phyloP scores from a whole-genome alignment of 140 eudicot genomes.

The Oenanthe javanica region DNA sequence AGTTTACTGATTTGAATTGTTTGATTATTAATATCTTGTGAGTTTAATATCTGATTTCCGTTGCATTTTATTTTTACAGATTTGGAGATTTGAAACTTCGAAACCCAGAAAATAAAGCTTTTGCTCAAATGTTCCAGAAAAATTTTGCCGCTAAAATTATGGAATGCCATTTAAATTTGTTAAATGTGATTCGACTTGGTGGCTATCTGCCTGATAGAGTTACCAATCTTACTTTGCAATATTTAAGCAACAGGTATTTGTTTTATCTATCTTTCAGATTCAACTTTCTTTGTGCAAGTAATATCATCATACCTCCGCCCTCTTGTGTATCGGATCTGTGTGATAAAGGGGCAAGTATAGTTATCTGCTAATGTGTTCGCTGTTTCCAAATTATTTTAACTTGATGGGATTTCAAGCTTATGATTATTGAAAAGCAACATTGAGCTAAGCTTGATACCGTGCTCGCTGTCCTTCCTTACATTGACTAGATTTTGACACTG shows the following conservation, averaged over 20 bases:
- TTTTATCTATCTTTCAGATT: not conserved
- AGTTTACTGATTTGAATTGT: slow-evolving; percentile 10
- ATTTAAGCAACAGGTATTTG: slow-evolving; percentile 83
- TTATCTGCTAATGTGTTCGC: not conserved
- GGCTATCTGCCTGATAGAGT: slow-evolving; percentile 93
- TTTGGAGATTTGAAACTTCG: slow-evolving; percentile 86
- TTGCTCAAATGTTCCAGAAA: slow-evolving; percentile 91
- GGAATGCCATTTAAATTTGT: slow-evolving; percentile 84
- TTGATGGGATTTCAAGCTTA: not conserved
- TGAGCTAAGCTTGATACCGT: not conserved
- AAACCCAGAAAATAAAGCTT: slow-evolving; percentile 74
- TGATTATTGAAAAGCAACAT: not conserved
- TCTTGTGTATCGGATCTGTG: not conserved
- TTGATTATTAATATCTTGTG: not conserved
- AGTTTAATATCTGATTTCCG: not conserved
- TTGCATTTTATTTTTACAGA: slow-evolving; percentile 23
- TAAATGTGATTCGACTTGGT: slow-evolving; percentile 81
- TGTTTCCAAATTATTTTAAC: not conserved
- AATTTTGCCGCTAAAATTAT: slow-evolving; percentile 78
- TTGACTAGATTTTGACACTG: not conserved
- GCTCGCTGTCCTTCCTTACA: not conserved
- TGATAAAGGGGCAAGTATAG: not conserved
- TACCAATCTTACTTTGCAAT: slow-evolving; percentile 79
- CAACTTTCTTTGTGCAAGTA: not conserved
- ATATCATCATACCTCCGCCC: not conserved